These are phyloP conservation scores for Hippophae rhamnoides DNA, from an alignment of 306 rosid genomes.

Conservation along the genomic window DNA sequence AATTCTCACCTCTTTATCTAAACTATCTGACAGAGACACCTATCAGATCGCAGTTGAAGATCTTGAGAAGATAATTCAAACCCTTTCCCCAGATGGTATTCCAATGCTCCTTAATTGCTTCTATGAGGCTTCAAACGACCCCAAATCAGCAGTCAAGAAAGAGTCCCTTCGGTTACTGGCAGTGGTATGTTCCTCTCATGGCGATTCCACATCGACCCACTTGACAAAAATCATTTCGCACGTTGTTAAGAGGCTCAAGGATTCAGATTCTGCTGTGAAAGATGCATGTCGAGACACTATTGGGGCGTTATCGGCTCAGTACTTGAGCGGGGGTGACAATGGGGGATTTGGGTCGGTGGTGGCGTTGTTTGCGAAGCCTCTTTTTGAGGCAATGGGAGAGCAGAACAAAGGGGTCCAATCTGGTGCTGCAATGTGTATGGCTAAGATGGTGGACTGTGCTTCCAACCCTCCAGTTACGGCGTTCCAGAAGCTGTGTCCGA, in stretches of 20 bases:
- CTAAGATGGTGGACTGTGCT: slow-evolving; percentile 74
- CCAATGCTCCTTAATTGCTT: slow-evolving; percentile 83
- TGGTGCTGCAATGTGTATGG: slow-evolving; percentile 85
- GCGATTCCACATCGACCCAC: slow-evolving; percentile 54
- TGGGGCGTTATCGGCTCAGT: slow-evolving; percentile 53
- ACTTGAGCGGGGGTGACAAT: slow-evolving; percentile 35
- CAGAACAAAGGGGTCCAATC: slow-evolving; percentile 79
- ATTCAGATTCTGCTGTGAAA: slow-evolving; percentile 56
- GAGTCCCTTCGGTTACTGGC: slow-evolving; percentile 71
- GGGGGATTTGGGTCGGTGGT: slow-evolving; percentile 49
- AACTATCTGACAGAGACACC: slow-evolving; percentile 91
- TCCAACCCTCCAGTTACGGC: slow-evolving; percentile 38
- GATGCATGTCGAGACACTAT: slow-evolving; percentile 82
- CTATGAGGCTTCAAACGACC: slow-evolving; percentile 74
- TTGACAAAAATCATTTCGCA: slow-evolving; percentile 60
- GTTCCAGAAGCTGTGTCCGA: slow-evolving; percentile 86
- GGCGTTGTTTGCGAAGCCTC: slow-evolving; percentile 75
- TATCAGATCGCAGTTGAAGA: slow-evolving; percentile 89
- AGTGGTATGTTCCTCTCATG: slow-evolving; percentile 47
- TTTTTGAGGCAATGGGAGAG: slow-evolving; percentile 93
- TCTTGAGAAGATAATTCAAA: slow-evolving; percentile 53
- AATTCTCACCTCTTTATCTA: slow-evolving; percentile 73
- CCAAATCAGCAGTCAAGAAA: slow-evolving; percentile 69
- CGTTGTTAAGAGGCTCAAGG: slow-evolving; percentile 64
- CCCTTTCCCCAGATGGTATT: slow-evolving; percentile 56